A percentile compares a stretch with the other conserved stretches of the same genome.
These are phyloP conservation scores for Euryodendron excelsum DNA, from an alignment of 148 eudicot species.

Conservation along the genomic window DNA sequence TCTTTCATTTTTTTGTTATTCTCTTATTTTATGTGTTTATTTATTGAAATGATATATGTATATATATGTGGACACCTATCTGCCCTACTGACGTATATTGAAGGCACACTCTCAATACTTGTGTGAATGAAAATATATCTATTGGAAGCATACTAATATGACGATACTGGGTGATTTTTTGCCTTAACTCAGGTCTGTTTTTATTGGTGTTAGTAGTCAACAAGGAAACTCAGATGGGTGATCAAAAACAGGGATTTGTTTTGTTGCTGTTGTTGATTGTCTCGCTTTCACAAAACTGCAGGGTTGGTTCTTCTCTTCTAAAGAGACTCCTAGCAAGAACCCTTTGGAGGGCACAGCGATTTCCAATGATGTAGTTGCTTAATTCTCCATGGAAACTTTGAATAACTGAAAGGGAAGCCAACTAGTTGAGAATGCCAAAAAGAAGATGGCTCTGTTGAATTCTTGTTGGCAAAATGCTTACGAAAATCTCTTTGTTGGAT, in stretches of 20 bases:
- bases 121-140: no score
- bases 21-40: no score
- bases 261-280: conserved; percentile 7
- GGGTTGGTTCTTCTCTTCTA: conserved; percentile 36
- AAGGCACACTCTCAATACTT: no score
- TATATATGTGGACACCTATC: no score
- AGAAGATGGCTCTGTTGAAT: conserved; percentile 30
- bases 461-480: conserved; percentile 71
- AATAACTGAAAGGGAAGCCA: conserved; percentile 43
- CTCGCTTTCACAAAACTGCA: conserved; percentile 22
- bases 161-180: not conserved
- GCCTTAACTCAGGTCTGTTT: not conserved
- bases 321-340: conserved; percentile 9
- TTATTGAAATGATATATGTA: no score
- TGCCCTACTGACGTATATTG: no score
- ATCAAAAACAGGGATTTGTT: not conserved
- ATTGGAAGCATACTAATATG: no score
- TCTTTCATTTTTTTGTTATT: no score
- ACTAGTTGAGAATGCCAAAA: conserved; percentile 43
- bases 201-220: not conserved
- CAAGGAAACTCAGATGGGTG: not conserved
- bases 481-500: conserved; percentile 48
- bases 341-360: conserved; percentile 5
- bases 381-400: conserved; percentile 47
- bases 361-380: conserved; percentile 28